Evolutionary conservation across 2,329 filamentous ascomycete species (phyloP), one percentile per base, ranked within the genome.

Genomic region (Ampelomyces quisqualis): DNA sequence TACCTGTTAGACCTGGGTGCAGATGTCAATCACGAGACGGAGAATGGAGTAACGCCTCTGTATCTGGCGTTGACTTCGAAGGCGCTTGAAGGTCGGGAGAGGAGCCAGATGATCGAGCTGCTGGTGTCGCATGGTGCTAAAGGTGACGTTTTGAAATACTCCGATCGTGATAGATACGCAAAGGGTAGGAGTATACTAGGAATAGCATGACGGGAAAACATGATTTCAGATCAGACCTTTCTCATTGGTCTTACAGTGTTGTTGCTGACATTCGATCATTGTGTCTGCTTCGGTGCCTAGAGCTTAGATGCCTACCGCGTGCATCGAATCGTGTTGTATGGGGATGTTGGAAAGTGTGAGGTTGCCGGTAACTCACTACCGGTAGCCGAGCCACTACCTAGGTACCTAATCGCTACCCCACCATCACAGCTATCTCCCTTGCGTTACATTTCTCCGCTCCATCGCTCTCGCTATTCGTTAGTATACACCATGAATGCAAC

Each of bases 1-100:
- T 60, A 57, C 27, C 42, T 67, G 15, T 34, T 63, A 7, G 62
- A 64, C 19, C 49, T 47, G 19, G 63, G 63, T 8, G 61, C 57
- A 4, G 63, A 67, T 40, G 58, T 65, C n/a, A 60, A 64, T 29
- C 45, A 49, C 9, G 51, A 55, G 19, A 43, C 55, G 7, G 44
- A 53, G 14, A 47, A 57, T 14, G 53, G 47, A 5, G 44, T 44
- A 7, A 60, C 56, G 4, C 59, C 62, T 3, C 40, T 65, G 3
- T 57, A 60, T 10, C 43, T 49, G 26, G 50, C 53, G 5, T 38
- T 66, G 5, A 54, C 46, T 8, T 40, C 48, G 5, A 37, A 43
- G 5, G 50, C 26, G 8, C 29, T 62, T 1, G 60, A 64, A 13
- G 50, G 54, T 8, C 47, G 53, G 19, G 59, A 65, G 35, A 29